These are phyloP conservation scores for Boletus eberwhitei DNA, from an alignment of 768 basidiomycete genomes.

Conservation along the genomic window DNA sequence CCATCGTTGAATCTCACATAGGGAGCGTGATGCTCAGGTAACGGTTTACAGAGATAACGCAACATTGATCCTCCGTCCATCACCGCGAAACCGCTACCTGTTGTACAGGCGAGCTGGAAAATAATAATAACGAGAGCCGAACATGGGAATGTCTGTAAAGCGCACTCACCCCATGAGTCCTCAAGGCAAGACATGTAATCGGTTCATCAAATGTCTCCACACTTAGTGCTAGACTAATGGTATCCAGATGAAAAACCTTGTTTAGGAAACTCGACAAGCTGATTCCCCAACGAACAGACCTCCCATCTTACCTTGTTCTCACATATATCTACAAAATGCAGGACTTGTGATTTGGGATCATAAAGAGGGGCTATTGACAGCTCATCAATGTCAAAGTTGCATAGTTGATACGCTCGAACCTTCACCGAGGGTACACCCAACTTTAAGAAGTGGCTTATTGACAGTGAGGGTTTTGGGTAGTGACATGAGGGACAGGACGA, in stretches of 20 bases:
- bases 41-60: conserved; percentile 50
- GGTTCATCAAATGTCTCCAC: conserved; percentile 52
- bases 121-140: not conserved
- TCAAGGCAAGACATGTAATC: conserved; percentile 55
- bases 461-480: conserved; percentile 19
- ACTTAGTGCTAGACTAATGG: conserved; percentile 35
- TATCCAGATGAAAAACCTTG: conserved; percentile 38
- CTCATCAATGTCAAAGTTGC: not conserved
- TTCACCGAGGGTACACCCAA: conserved; percentile 61
- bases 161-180: conserved; percentile 34
- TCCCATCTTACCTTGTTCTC: conserved; percentile 15
- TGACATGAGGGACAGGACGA: conserved; percentile 7
- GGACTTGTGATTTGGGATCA: conserved; percentile 46
- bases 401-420: conserved; percentile 34
- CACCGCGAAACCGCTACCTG: conserved; percentile 22
- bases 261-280: not conserved
- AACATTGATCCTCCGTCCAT: conserved; percentile 34
- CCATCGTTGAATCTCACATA: conserved; percentile 69
- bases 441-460: conserved; percentile 44
- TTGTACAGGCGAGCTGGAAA: conserved; percentile 19
- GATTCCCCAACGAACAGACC: not conserved
- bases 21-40: conserved; percentile 39
- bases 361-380: conserved; percentile 53
- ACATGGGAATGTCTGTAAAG: not conserved
- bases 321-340: conserved; percentile 69